phyloP scores from a whole-genome alignment of 768 basidiomycete species.

The Serendipita sp. region DNA sequence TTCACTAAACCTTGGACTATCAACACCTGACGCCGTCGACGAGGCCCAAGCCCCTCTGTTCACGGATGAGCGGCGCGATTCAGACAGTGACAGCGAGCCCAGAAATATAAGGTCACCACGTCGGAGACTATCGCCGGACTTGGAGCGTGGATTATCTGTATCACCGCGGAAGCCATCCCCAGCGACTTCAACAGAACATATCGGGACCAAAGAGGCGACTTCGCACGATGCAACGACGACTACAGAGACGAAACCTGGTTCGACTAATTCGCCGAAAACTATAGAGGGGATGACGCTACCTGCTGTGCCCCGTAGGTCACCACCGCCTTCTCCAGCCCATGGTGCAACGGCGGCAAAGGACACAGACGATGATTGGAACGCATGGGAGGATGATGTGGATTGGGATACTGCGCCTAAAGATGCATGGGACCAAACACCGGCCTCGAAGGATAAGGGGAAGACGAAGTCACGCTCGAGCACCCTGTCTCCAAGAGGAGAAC shows the following conservation, averaged over 20 bases:
- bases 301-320: conserved; percentile 8
- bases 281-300: neutral
- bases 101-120: neutral
- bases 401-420: neutral
- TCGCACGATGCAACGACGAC: neutral
- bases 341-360: neutral
- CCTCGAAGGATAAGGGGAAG: neutral
- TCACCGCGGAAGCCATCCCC: neutral
- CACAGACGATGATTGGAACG: neutral
- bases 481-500: neutral
- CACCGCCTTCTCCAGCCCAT: conserved; percentile 10
- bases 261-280: neutral
- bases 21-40: conserved; percentile 7
- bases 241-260: neutral
- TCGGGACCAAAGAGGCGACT: conserved; percentile 3
- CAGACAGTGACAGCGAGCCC: conserved; percentile 10
- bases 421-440: neutral
- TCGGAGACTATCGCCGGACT: conserved; percentile 1
- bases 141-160: neutral
- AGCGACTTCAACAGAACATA: neutral
- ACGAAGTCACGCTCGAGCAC: neutral
- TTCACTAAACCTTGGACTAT: neutral
- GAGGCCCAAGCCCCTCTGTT: conserved; percentile 8
- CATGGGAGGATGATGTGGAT: conserved; percentile 1
- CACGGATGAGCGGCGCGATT: conserved; percentile 5